Percentiles rank a stretch among this genome's conserved stretches.
phyloP scores from a whole-genome alignment of 768 basidiomycete species.

The Termitomyces sp. region DNA sequence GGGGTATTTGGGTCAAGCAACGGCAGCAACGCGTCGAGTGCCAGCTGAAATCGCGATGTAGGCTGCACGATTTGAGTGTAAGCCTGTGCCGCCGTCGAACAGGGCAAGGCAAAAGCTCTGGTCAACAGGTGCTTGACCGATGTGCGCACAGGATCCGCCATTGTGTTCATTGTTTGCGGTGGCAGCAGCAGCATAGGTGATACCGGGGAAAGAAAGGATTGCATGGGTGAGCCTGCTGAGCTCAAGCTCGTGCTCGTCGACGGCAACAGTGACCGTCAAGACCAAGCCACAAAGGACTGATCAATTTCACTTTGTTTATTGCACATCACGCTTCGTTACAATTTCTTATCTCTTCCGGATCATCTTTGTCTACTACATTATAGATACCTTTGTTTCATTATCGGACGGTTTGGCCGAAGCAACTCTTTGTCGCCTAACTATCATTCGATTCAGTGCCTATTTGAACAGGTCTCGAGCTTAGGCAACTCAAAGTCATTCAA shows the following conservation, averaged over 20 bases:
- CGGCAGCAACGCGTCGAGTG: conserved; percentile 76
- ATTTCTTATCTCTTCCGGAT: conserved; percentile 1
- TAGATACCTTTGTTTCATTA: background rate
- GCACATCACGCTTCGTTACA: conserved; percentile 6
- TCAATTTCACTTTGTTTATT: conserved; percentile 13
- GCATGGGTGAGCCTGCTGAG: conserved; percentile 20
- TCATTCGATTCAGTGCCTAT: background rate
- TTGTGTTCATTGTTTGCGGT: conserved; percentile 6
- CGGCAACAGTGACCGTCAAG: conserved; percentile 15
- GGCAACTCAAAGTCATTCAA: background rate
- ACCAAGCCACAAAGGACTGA: conserved; percentile 8
- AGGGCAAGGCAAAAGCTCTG: conserved; percentile 63
- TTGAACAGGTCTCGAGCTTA: background rate
- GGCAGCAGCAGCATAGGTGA: conserved; percentile 13
- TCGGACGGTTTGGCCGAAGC: background rate
- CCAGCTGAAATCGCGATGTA: conserved; percentile 75
- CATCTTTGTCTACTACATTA: background rate
- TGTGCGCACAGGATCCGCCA: conserved; percentile 47
- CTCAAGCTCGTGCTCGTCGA: conserved; percentile 16
- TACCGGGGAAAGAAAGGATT: conserved; percentile 19
- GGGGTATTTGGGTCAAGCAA: conserved; percentile 50
- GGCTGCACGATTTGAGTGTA: conserved; percentile 74
- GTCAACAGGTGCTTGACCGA: conserved; percentile 66
- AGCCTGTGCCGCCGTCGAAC: conserved; percentile 71
- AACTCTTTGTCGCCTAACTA: background rate